Evolutionary conservation across 2,329 filamentous ascomycete species (phyloP).

Genomic region (Colletotrichum graminicola): DNA sequence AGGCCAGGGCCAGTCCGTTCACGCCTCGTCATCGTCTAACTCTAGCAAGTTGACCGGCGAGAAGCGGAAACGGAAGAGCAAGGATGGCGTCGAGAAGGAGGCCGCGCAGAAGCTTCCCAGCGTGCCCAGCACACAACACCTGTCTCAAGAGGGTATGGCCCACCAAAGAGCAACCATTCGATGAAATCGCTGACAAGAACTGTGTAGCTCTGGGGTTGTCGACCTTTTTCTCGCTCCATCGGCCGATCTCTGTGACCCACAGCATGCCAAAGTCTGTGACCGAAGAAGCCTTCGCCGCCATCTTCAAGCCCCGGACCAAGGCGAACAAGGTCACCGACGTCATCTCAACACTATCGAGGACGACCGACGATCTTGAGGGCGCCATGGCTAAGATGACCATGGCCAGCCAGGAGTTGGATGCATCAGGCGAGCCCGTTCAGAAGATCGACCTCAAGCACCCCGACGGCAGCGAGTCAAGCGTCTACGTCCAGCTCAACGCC

Average conservation of each 20-base stretch:
- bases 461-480: conserved; percentile 67
- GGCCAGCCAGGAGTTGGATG: conserved; percentile 56
- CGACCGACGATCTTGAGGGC: conserved; percentile 70
- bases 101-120: conserved; percentile 72
- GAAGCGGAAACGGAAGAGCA: conserved; percentile 71
- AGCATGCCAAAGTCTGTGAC: conserved; percentile 80
- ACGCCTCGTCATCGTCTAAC: conserved; percentile 59
- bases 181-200: conserved; percentile 17
- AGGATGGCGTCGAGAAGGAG: conserved; percentile 60
- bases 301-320: conserved; percentile 75
- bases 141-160: conserved; percentile 73
- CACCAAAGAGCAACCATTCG: too few relatives aligned
- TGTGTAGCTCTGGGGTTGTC: conserved; percentile 84
- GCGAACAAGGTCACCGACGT: conserved; percentile 69
- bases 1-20: conserved; percentile 60
- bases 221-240: conserved; percentile 95
- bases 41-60: conserved; percentile 59
- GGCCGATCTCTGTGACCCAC: conserved; percentile 89
- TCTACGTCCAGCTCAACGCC: conserved; percentile 76
- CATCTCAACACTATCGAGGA: conserved; percentile 74
- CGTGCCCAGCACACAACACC: conserved; percentile 80
- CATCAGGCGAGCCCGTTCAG: conserved; percentile 60
- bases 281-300: conserved; percentile 82
- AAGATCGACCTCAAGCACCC: conserved; percentile 67
- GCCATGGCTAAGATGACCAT: conserved; percentile 68